Conservation (phyloP, 225 moss, liverwort and hornwort species). For the Polytrichum commune region DNA sequence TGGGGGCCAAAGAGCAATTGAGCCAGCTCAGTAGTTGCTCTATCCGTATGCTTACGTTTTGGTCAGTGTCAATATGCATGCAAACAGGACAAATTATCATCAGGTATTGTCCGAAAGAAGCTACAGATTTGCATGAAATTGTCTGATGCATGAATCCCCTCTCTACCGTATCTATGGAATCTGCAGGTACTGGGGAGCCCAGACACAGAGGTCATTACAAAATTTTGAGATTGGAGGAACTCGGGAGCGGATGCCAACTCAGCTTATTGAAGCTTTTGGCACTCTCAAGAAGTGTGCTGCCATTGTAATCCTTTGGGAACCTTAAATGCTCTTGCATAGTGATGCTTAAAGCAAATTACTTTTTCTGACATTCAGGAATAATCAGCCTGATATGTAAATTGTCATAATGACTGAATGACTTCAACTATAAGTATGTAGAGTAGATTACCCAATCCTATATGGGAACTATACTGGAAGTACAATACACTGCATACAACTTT, state of each 20-base stretch:
- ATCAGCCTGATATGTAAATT: no score
- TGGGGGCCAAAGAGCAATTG: no score
- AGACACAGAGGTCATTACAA: slow-evolving; percentile 90
- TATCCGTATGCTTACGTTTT: no score
- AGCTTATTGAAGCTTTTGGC: slow-evolving; percentile 80
- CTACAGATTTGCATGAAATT: not conserved
- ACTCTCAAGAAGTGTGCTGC: slow-evolving; percentile 93
- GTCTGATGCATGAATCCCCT: not conserved
- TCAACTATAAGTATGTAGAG: no score
- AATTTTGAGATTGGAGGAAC: slow-evolving; percentile 91
- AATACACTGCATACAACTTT: no score
- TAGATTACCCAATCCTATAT: no score
- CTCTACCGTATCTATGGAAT: not conserved
- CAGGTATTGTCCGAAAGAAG: not conserved
- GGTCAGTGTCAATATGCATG: no score
- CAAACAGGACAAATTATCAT: not conserved
- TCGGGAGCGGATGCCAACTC: slow-evolving; percentile 88
- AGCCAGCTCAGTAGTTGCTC: no score
- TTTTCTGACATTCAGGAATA: no score
- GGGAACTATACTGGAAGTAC: no score
- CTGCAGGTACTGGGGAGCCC: slow-evolving; percentile 94
- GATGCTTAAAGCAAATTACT: no score
- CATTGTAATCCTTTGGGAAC: slow-evolving; percentile 44
- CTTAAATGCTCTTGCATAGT: not conserved
- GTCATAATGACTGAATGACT: no score